Conservation (phyloP, 306 rosid genomes). For the Adenanthera pavonina region DNA sequence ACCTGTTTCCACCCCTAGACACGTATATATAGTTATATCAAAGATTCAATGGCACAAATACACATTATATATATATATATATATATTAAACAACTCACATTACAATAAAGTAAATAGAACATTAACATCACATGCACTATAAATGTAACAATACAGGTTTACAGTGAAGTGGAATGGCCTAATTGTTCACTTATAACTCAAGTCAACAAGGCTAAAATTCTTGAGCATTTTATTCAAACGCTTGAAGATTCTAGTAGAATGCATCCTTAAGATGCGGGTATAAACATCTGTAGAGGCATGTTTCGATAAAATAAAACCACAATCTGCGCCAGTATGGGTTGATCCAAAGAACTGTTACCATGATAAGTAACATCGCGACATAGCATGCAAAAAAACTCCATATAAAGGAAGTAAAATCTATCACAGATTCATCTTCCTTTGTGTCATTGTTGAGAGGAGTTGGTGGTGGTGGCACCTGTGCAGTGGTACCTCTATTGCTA, state of each 20-base stretch:
- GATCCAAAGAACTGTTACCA: conserved; percentile 10
- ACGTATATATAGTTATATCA: no score
- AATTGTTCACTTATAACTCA: background rate
- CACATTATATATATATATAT: no score
- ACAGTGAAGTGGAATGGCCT: background rate
- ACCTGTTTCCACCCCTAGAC: no score
- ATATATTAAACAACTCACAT: no score
- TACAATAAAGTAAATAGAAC: no score
- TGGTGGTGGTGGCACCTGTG: background rate
- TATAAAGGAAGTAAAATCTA: background rate
- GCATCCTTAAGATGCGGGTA: background rate
- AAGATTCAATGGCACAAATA: no score
- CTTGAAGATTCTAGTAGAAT: background rate
- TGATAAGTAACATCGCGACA: background rate
- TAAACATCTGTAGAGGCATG: background rate
- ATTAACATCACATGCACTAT: background rate
- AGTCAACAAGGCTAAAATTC: background rate
- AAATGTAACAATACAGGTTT: background rate
- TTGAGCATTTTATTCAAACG: background rate
- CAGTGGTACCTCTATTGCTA: background rate
- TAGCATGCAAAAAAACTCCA: conserved; percentile 15
- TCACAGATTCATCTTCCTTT: background rate
- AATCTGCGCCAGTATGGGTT: background rate
- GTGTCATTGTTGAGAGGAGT: background rate
- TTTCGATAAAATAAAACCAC: conserved; percentile 1